Evolutionary conservation across 192 early-diverging fungal genomes (phyloP), one percentile per base, ranked within the genome.

Genomic region (Paraglomus brasilianum): DNA sequence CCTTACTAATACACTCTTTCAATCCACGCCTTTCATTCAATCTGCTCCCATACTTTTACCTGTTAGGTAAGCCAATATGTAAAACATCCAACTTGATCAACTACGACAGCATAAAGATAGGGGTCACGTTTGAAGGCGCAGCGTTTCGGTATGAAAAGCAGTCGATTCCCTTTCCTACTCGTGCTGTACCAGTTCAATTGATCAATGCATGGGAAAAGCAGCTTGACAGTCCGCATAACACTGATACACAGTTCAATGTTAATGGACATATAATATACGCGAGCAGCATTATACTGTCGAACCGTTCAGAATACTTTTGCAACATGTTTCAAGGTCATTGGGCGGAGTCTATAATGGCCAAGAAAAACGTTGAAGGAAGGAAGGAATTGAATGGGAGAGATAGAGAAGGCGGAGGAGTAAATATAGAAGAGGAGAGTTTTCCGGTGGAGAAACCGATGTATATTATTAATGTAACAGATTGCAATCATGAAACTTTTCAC

Each of bases 381-480:
- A n/a, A n/a, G n/a, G n/a, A n/a, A n/a, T n/a, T n/a, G n/a, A n/a
- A n/a, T n/a, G n/a, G n/a, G n/a, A n/a, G n/a, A n/a, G n/a, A n/a
- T n/a, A n/a, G n/a, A n/a, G n/a, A n/a, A n/a, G n/a, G n/a, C n/a
- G n/a, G n/a, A n/a, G n/a, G n/a, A n/a, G n/a, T n/a, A n/a, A n/a
- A n/a, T n/a, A n/a, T n/a, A n/a, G n/a, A n/a, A n/a, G n/a, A n/a
- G n/a, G n/a, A n/a, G n/a, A n/a, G n/a, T n/a, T n/a, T n/a, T n/a
- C n/a, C n/a, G n/a, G n/a, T n/a, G n/a, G n/a, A n/a, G n/a, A n/a
- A n/a, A n/a, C n/a, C n/a, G n/a, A n/a, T n/a, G n/a, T n/a, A n/a
- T n/a, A n/a, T n/a, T n/a, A 68, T 69, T 46, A 55, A 69, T 42
- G 52, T 69, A 7, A 51, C 67, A 15, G 67, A 69, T 57, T 69